A percentile compares a stretch with the other conserved stretches of the same genome.
phyloP scores from a whole-genome alignment of 192 early-diverging fungal genomes.

The Coemansia asiatica region DNA sequence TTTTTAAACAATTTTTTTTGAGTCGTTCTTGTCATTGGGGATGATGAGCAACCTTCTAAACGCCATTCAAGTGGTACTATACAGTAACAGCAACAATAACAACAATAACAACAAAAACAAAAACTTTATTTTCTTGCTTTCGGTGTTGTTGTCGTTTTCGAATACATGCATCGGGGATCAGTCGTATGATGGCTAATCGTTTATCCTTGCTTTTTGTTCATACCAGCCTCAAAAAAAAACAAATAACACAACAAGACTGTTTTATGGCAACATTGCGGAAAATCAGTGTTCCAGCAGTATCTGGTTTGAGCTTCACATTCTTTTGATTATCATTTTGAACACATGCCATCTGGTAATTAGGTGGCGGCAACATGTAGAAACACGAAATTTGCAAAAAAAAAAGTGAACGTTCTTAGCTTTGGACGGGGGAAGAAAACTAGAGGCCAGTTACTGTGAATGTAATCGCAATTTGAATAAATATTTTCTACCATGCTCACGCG shows the following conservation, averaged over 20 bases:
- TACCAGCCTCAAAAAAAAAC: too few species aligned
- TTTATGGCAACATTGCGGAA: neutral
- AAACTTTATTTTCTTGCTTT: too few species aligned
- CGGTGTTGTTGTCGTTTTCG: neutral
- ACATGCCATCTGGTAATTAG: neutral
- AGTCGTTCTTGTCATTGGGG: neutral
- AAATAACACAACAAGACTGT: too few species aligned
- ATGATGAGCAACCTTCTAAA: neutral
- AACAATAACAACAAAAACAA: too few species aligned
- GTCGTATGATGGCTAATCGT: neutral
- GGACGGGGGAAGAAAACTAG: neutral
- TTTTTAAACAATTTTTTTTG: neutral
- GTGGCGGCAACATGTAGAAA: neutral
- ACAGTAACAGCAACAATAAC: neutral
- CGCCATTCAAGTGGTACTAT: neutral
- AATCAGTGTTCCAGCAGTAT: neutral
- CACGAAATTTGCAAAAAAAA: neutral
- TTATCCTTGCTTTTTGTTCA: neutral
- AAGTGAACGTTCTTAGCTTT: too few species aligned
- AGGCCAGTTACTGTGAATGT: neutral
- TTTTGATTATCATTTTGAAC: neutral
- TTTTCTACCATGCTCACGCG: neutral
- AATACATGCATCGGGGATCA: neutral
- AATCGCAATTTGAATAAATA: neutral
- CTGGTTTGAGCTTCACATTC: neutral